Base-by-base conservation (phyloP, 2,329 filamentous ascomycete genomes). In the Epichloe scottii region DNA sequence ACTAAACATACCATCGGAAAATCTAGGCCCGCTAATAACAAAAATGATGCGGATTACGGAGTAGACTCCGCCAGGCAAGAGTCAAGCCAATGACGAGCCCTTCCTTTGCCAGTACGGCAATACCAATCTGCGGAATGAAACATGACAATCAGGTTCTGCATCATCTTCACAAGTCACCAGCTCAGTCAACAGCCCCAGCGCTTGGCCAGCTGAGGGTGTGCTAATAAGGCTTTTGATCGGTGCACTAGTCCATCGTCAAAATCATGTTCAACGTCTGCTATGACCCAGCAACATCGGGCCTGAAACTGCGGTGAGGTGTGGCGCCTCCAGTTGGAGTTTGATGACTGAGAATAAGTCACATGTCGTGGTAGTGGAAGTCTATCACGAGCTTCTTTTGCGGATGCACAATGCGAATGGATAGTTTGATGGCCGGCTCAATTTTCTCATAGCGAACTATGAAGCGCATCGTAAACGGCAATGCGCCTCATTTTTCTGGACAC, bases 281-380 rank as follows among this genome's bases (percentile, higher is more conserved):
- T 38, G 7, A 26, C 42, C 23, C 21, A 33, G 17, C 42, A 37
- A 19, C 26, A 11, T 26, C 10, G n/a, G 39, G n/a, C 40, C 17
- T 26, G 43, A 5, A 39, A 39, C 4, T 50, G 48, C 48, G 48
- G 48, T 50, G 48, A 46, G 19, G 33, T 39, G 48, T 50, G 48
- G 35, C 42, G 42, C 17, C 30, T 17, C 21, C 14, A 14, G 14
- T 15, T 17, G 26, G 41, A 14, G 6, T 3, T 21, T 12, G 19
- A 19, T 43, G 41, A 17, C 37, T n/a, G 19, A 41, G 43, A 38
- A 2, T 23, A 19, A 7, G 48, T 45, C 48, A 44, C 48, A 49
- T 38, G 40, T 40, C 7, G n/a, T 37, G 23, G 47, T 35, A 5
- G 21, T 26, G 39, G 34, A 17, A 34, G 19, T 17, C 23, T 10